Conservation (phyloP, 345 rosid genomes). For the Cardamine chenopodiifolia region DNA sequence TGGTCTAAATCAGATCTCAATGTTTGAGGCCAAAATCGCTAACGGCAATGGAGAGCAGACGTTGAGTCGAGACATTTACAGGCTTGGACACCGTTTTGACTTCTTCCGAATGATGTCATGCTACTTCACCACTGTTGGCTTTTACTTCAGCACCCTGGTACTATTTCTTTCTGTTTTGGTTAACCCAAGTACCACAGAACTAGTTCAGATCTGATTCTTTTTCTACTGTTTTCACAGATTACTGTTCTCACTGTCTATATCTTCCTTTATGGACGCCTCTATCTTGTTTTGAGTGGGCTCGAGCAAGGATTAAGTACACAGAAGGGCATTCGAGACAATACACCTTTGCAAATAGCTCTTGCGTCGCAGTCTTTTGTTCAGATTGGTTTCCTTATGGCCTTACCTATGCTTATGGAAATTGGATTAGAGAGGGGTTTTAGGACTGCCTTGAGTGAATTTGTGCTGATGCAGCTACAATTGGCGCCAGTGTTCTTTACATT, state of each 20-base stretch:
- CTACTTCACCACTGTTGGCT: conserved; percentile 97
- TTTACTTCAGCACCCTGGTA: conserved; percentile 98
- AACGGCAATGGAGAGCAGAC: conserved; percentile 99
- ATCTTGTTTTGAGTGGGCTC: conserved; percentile 96
- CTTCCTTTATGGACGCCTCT: conserved; percentile 98
- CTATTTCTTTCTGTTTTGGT: conserved; percentile 11
- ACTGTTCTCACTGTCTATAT: conserved; percentile 96
- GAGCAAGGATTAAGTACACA: conserved; percentile 73
- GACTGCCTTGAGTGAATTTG: conserved; percentile 89
- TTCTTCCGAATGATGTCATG: conserved; percentile 97
- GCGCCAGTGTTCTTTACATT: conserved; percentile 99
- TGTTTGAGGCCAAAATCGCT: conserved; percentile 99
- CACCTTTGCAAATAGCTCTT: conserved; percentile 97
- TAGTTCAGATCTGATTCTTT: conserved; percentile 10
- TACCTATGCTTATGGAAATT: conserved; percentile 99
- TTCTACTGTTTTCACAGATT: conserved; percentile 58
- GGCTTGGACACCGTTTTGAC: conserved; percentile 99
- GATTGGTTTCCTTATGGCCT: conserved; percentile 93
- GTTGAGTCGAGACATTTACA: conserved; percentile 87
- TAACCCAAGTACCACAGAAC: not conserved
- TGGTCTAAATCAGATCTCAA: conserved; percentile 99
- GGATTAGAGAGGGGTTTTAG: conserved; percentile 97
- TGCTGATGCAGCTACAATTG: conserved; percentile 92
- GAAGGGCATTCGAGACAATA: conserved; percentile 82
- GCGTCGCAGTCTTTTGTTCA: conserved; percentile 99